A percentile compares a stretch with the other conserved stretches of the same genome.
phyloP scores from a whole-genome alignment of 805 yeast genomes.

The Schwanniomyces pseudopolymorphus region DNA sequence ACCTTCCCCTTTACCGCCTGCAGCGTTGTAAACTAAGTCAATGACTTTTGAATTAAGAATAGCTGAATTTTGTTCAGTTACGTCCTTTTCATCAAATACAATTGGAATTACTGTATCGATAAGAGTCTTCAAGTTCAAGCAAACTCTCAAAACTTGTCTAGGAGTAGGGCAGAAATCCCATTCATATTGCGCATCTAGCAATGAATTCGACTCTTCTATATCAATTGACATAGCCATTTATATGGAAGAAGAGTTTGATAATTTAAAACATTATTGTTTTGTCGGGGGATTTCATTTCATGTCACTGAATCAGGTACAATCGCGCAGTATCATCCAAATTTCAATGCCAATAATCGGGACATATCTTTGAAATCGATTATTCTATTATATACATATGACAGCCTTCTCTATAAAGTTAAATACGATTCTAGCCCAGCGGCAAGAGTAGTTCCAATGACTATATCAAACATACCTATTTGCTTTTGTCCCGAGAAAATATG shows the following conservation, averaged over 20 bases:
- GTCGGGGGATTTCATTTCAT: background rate
- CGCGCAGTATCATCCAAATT: background rate
- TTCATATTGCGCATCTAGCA: background rate
- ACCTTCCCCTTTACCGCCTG: conserved; percentile 75
- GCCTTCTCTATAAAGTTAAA: background rate
- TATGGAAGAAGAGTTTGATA: background rate
- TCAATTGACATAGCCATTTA: background rate
- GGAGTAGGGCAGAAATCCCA: conserved; percentile 47
- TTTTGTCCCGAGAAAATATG: conserved; percentile 17
- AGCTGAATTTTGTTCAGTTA: conserved; percentile 57
- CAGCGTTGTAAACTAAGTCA: conserved; percentile 65
- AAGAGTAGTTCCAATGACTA: conserved; percentile 51
- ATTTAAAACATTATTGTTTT: background rate
- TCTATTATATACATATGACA: background rate
- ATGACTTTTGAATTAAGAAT: conserved; percentile 59
- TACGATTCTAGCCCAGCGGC: conserved; percentile 42
- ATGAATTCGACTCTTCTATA: background rate
- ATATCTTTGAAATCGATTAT: background rate
- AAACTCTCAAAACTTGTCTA: conserved; percentile 66
- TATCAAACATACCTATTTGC: conserved; percentile 51
- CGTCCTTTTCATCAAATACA: conserved; percentile 49
- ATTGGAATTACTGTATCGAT: conserved; percentile 74
- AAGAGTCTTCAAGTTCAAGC: conserved; percentile 68
- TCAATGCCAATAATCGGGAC: too few relatives aligned
- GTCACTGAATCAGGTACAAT: background rate